phyloP scores from a whole-genome alignment of 1,284 basidiomycete species.

The Rhodotorula sp. region DNA sequence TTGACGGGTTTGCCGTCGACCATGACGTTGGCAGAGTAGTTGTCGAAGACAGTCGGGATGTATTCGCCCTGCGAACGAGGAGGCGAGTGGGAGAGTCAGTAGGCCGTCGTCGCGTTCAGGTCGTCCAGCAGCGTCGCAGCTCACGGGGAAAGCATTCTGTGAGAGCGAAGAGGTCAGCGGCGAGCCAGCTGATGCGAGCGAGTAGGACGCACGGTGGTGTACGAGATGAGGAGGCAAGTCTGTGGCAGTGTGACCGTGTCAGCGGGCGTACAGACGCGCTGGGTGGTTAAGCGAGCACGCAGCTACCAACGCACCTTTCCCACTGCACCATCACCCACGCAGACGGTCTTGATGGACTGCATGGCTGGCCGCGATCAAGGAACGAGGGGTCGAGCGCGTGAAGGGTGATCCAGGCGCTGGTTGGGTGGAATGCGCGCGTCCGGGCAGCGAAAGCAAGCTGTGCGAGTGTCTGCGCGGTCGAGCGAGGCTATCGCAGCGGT shows the following conservation, averaged over 20 bases:
- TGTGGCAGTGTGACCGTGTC: conserved; percentile 46
- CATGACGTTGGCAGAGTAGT: conserved; percentile 81
- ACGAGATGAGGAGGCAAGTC: conserved; percentile 96
- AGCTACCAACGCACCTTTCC: conserved; percentile 72
- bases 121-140: conserved; percentile 46
- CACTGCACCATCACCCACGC: conserved; percentile 98
- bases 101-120: background rate
- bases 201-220: conserved; percentile 64
- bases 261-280: background rate
- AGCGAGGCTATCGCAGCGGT: too few species aligned
- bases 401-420: background rate
- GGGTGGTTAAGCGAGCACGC: too few species aligned
- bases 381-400: background rate
- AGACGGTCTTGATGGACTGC: conserved; percentile 58
- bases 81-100: background rate
- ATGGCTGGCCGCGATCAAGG: background rate
- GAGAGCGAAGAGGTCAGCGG: background rate
- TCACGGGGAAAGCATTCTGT: conserved; percentile 79
- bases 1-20: conserved; percentile 98
- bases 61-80: conserved; percentile 72
- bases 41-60: conserved; percentile 93
- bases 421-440: background rate
- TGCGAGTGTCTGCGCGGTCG: background rate
- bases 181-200: background rate
- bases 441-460: background rate